A percentile compares a stretch with the other conserved stretches of the same genome.
phyloP scores from a whole-genome alignment of 768 basidiomycete species.

The Gymnopilus dilepis region DNA sequence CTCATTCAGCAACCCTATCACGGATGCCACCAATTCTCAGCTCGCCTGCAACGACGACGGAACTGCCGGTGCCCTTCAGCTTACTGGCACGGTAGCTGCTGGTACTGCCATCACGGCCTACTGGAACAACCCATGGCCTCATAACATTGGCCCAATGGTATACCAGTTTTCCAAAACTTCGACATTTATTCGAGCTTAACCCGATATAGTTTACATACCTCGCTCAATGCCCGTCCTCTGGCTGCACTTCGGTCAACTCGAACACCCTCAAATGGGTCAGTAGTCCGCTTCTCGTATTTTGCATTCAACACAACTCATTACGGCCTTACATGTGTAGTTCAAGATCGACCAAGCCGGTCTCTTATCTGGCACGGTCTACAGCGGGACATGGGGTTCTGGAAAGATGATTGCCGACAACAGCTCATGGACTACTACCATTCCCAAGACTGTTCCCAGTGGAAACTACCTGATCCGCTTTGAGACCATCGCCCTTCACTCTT shows the following conservation, averaged over 20 bases:
- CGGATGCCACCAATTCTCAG: constrained; percentile 39
- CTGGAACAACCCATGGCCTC: constrained; percentile 53
- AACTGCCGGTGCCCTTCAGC: constrained; percentile 42
- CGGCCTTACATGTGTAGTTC: constrained; percentile 34
- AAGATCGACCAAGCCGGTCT: constrained; percentile 54
- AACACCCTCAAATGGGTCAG: constrained; percentile 47
- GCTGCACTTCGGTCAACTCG: constrained; percentile 46
- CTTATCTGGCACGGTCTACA: constrained; percentile 45
- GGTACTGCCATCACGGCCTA: constrained; percentile 48
- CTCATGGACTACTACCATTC: constrained; percentile 52
- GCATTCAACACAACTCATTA: no score
- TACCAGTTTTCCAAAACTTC: background rate
- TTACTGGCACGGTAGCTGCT: constrained; percentile 48
- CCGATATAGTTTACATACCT: constrained; percentile 46
- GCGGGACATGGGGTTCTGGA: constrained; percentile 48
- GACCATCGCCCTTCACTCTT: constrained; percentile 52
- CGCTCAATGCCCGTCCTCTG: constrained; percentile 49
- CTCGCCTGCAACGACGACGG: constrained; percentile 55
- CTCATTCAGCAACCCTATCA: constrained; percentile 44
- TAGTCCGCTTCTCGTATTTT: background rate
- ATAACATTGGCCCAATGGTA: constrained; percentile 50
- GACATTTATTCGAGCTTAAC: background rate
- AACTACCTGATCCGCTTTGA: constrained; percentile 55
- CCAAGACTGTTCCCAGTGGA: constrained; percentile 46
- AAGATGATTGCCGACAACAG: constrained; percentile 51